Evolutionary conservation across 768 basidiomycete species (phyloP), one percentile per base, ranked within the genome.

Genomic region (Agaricus subrufescens): DNA sequence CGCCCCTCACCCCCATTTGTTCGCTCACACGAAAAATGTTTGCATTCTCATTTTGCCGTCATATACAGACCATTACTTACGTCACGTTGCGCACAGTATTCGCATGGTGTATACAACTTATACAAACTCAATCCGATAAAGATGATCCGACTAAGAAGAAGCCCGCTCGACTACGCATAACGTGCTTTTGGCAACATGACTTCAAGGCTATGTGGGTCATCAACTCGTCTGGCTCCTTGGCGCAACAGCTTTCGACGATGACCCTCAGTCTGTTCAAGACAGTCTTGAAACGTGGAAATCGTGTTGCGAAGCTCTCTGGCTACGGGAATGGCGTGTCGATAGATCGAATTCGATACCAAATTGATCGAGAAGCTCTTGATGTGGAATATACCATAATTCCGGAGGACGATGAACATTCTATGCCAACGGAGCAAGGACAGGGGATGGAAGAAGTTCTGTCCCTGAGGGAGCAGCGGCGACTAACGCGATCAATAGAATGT

Each of bases 161-260:
- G 65, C 80, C 69, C 52, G 75, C 72, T 43, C 74, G 80, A 58
- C 66, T 93, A 27, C 86, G 91, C 38, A 82, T 95, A 59, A 94
- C 91, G 1, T 95, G 91, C 66, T 94, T 96, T 66, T 96, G 92
- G 91, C 91, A 95, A 66, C 94, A 96, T 67, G 91, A 97, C 72
- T 81, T 96, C 29, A 89, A 90, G 60, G 82, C 91, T 0, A 68
- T 91, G 39, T 96, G 93, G 92, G 89, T 84, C 39, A 79, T 94
- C 50, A 85, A 84, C 6, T 80, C 86, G 0, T 77, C 82, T 1
- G 74, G 82, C 14, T 58, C 71, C 14, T 63, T 93, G 9, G 78
- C 82, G 8, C 90, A 92, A 60, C 92, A 96, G 61, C 78, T 98
- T 1, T 86, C 87, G n/a, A 84, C 88, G 4, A 91, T 96, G 82